phyloP scores from a whole-genome alignment of 805 yeast genomes.

The Saccharomyces kudriavzevii region DNA sequence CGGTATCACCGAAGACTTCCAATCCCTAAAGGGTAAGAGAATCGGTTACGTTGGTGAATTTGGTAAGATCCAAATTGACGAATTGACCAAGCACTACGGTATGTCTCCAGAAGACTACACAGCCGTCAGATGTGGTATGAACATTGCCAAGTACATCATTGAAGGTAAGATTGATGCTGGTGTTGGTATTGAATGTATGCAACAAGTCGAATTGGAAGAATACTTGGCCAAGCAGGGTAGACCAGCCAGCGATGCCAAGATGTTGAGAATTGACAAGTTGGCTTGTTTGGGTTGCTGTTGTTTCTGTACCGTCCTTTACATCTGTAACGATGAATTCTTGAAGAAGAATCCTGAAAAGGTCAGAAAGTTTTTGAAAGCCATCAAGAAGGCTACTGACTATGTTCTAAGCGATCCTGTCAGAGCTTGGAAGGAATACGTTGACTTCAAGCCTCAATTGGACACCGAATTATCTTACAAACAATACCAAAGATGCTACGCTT shows the following conservation, averaged over 20 bases:
- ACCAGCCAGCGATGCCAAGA: conserved; percentile 40
- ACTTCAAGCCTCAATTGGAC: conserved; percentile 42
- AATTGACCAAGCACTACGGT: conserved; percentile 47
- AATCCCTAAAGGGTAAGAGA: conserved; percentile 43
- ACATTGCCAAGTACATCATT: conserved; percentile 47
- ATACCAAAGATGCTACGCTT: conserved; percentile 48
- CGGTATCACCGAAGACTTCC: conserved; percentile 45
- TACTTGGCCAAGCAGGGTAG: conserved; percentile 38
- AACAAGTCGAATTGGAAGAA: conserved; percentile 50
- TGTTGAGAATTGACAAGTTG: conserved; percentile 48
- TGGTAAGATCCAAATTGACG: conserved; percentile 52
- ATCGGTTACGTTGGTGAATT: conserved; percentile 55
- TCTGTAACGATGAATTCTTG: conserved; percentile 44
- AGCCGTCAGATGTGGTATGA: conserved; percentile 54
- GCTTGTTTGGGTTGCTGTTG: conserved; percentile 55
- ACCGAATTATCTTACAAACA: conserved; percentile 36
- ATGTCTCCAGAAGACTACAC: conserved; percentile 49
- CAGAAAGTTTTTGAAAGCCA: conserved; percentile 37
- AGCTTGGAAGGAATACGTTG: conserved; percentile 40
- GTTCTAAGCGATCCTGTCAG: conserved; percentile 37
- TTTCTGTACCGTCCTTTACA: conserved; percentile 49
- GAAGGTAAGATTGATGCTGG: conserved; percentile 52
- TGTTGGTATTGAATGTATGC: conserved; percentile 52
- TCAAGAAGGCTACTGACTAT: conserved; percentile 45
- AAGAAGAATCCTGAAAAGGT: conserved; percentile 40